phyloP scores from a whole-genome alignment of 441 rosid genomes.

The Croton setiger region DNA sequence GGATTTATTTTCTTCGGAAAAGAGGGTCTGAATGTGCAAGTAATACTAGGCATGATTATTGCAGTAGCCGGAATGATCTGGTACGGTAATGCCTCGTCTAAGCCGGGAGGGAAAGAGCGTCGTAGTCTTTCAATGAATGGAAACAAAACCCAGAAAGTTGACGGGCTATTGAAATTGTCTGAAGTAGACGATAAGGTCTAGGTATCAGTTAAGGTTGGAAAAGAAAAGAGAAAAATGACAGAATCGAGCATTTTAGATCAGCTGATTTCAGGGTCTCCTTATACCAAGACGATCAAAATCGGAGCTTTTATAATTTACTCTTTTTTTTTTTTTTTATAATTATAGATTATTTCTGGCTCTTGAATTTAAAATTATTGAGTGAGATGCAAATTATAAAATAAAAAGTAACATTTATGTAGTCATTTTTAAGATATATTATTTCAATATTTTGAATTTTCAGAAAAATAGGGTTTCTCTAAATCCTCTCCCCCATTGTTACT shows the following conservation, averaged over 20 bases:
- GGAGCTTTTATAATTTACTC: constrained; percentile 24
- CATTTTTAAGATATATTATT: constrained; percentile 32
- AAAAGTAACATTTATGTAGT: constrained; percentile 18
- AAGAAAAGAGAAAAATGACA: constrained; percentile 19
- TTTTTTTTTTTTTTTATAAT: constrained; percentile 14
- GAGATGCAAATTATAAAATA: constrained; percentile 27
- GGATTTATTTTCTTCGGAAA: constrained; percentile 91
- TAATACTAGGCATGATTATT: constrained; percentile 82
- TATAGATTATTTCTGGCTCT: constrained; percentile 25
- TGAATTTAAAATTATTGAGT: constrained; percentile 27
- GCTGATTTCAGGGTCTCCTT: constrained; percentile 26
- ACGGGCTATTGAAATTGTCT: constrained; percentile 41
- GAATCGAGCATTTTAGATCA: constrained; percentile 26
- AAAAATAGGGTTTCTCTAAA: not conserved
- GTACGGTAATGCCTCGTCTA: constrained; percentile 91
- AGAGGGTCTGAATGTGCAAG: constrained; percentile 87
- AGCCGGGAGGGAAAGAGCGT: constrained; percentile 90
- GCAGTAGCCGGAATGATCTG: constrained; percentile 91
- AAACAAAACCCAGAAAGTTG: constrained; percentile 47
- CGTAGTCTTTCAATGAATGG: constrained; percentile 49
- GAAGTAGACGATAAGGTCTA: constrained; percentile 67
- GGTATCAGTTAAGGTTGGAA: constrained; percentile 24
- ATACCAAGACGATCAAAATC: constrained; percentile 30
- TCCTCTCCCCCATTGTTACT: too few species aligned
- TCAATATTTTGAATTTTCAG: not conserved